Conservation (phyloP, 2,329 filamentous ascomycete genomes). For the Colletotrichum musae region DNA sequence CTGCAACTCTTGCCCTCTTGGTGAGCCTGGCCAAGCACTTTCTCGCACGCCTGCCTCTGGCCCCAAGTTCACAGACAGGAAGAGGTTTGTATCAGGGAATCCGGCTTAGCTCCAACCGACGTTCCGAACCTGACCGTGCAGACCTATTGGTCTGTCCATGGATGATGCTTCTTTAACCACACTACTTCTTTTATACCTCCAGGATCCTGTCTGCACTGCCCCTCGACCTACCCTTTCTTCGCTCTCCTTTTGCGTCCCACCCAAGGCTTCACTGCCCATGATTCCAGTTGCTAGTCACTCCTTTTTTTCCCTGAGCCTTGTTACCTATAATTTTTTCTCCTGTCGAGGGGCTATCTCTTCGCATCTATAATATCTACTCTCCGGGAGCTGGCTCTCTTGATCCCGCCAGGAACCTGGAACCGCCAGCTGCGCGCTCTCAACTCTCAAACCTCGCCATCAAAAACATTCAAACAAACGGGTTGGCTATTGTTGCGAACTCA, state of each 20-base stretch:
- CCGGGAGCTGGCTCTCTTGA: constrained; percentile 69
- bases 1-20: constrained; percentile 41
- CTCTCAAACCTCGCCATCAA: constrained; percentile 44
- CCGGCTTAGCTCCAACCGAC: constrained; percentile 67
- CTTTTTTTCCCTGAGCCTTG: constrained; percentile 54
- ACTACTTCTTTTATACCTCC: constrained; percentile 67
- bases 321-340: constrained; percentile 48
- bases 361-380: constrained; percentile 55
- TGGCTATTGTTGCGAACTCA: constrained; percentile 56
- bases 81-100: constrained; percentile 62
- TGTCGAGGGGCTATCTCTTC: constrained; percentile 56
- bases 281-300: constrained; percentile 65
- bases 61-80: constrained; percentile 50
- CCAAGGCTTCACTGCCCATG: constrained; percentile 53
- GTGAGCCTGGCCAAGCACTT: constrained; percentile 41
- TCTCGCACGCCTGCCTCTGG: constrained; percentile 44
- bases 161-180: constrained; percentile 58
- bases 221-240: constrained; percentile 58
- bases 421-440: constrained; percentile 51
- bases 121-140: constrained; percentile 64
- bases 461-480: constrained; percentile 60
- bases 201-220: constrained; percentile 62
- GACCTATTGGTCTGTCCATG: constrained; percentile 53
- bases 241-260: constrained; percentile 60
- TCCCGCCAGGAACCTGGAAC: constrained; percentile 58